These are phyloP conservation scores for Macrocybe gigantea DNA, from an alignment of 768 basidiomycete species.

Conservation along the genomic window DNA sequence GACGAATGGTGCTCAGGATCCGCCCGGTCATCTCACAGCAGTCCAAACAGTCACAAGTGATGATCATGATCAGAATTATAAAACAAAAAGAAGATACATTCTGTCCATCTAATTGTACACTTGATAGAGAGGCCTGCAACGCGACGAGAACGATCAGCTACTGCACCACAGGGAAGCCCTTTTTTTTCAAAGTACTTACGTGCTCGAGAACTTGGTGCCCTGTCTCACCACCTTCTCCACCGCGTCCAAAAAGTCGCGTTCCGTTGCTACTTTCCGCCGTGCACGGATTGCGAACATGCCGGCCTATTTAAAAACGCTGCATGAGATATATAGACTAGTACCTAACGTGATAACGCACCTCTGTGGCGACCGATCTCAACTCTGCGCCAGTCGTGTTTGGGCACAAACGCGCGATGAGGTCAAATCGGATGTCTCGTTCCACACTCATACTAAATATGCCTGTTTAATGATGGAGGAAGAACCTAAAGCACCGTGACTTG, in stretches of 20 bases:
- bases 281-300: conserved; percentile 99
- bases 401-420: conserved; percentile 93
- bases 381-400: conserved; percentile 99
- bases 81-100: conserved; percentile 6
- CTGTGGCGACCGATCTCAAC: conserved; percentile 92
- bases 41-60: neutral
- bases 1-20: neutral
- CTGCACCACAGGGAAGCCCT: conserved; percentile 1
- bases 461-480: neutral
- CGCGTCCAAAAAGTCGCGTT: conserved; percentile 95
- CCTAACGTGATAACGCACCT: conserved; percentile 43
- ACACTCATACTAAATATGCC: conserved; percentile 80
- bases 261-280: conserved; percentile 92
- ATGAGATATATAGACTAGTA: conserved; percentile 1
- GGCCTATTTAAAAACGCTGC: conserved; percentile 43
- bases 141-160: conserved; percentile 8
- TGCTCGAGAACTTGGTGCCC: conserved; percentile 97
- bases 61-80: neutral
- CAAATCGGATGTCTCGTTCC: conserved; percentile 94
- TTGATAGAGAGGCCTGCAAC: conserved; percentile 75
- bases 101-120: conserved; percentile 73
- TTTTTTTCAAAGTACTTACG: conserved; percentile 47
- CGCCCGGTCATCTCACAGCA: neutral
- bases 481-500: conserved; percentile 16
- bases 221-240: conserved; percentile 98